Evolutionary conservation across 2,329 filamentous ascomycete genomes (phyloP), one percentile per base, ranked within the genome.

Genomic region (Zasmidium cellare): DNA sequence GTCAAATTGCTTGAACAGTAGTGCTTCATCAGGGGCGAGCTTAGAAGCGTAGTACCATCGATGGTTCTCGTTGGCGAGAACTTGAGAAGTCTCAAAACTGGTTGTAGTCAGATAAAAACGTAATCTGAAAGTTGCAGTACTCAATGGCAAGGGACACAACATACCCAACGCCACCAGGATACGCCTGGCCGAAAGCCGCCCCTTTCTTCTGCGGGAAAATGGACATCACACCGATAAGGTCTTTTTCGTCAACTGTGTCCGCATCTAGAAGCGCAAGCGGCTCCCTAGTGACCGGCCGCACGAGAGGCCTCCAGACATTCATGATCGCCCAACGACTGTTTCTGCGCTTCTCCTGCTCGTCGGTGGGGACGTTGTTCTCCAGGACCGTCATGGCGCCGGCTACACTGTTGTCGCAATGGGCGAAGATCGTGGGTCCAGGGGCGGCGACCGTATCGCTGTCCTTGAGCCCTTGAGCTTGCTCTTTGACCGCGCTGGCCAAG

Each of bases 1-100:
- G 69, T 87, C 85, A 67, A 82, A 87, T 65, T 82, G 85, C 70
- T 87, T 87, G 71, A 87, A 83, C 47, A 87, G 64, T 3, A 83
- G 75, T 3, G 83, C 80, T 71, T 87, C 78, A 3, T 80, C 74
- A 12, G 76, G 77, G n/a, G 78, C 82, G 84, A 87, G 86, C 64
- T 86, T 84, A 69, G 84, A 85, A 64, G 81, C 74, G 66, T 87
- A 87, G 65, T 81, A 87, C 65, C 85, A 85, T 60, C 76, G 75
- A 68, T 88, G 11, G 67, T 70, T 2, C 81, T 78, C 62, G 75
- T 86, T 24, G 44, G 46, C 16, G 20, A 22, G 20, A 11, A 28
- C 11, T 11, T 28, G 25, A 6, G 25, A 28, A 28, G 25, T 28
- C 25, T 28, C 25, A 11, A 28, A 28, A 28, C 25, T 28, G 5